These are phyloP conservation scores for Tremellales sp. DNA, from an alignment of 1,284 basidiomycete genomes.

Conservation along the genomic window DNA sequence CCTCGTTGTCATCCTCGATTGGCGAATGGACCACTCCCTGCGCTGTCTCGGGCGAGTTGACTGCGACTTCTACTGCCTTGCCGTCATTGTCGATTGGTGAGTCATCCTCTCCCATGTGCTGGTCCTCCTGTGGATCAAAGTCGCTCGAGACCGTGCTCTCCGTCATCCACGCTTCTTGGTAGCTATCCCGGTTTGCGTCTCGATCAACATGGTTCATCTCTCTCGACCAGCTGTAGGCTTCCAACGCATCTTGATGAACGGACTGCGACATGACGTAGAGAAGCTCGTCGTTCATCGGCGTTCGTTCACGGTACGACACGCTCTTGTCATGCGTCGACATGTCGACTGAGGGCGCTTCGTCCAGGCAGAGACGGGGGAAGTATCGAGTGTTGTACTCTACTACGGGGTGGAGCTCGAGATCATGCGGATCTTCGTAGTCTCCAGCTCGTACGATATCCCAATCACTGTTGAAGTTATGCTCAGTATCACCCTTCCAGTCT, in stretches of 20 bases:
- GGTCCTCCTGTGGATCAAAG: background rate
- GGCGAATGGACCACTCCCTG: background rate
- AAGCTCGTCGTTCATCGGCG: conserved; percentile 34
- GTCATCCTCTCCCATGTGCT: background rate
- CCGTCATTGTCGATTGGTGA: background rate
- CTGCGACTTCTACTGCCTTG: conserved; percentile 1
- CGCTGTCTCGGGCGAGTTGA: too few relatives aligned
- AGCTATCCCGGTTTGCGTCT: too few relatives aligned
- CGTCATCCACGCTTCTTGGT: too few relatives aligned
- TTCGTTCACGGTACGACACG: conserved; percentile 10
- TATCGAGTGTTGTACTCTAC: conserved; percentile 96
- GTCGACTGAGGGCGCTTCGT: conserved; percentile 70
- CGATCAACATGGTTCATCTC: too few relatives aligned
- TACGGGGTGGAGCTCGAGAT: conserved; percentile 85
- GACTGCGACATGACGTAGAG: conserved; percentile 30
- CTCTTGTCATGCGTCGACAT: conserved; percentile 32
- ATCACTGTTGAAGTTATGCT: conserved; percentile 16
- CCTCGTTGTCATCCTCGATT: background rate
- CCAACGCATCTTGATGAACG: conserved; percentile 29
- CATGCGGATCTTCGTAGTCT: conserved; percentile 72
- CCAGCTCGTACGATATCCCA: conserved; percentile 35
- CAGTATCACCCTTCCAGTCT: background rate
- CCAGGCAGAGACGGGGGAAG: conserved; percentile 94
- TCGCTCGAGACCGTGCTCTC: too few relatives aligned
- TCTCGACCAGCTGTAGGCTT: conserved; percentile 34